phyloP scores from a whole-genome alignment of 108 stramenopile genomes.

The Fistulifera pelliculosa region DNA sequence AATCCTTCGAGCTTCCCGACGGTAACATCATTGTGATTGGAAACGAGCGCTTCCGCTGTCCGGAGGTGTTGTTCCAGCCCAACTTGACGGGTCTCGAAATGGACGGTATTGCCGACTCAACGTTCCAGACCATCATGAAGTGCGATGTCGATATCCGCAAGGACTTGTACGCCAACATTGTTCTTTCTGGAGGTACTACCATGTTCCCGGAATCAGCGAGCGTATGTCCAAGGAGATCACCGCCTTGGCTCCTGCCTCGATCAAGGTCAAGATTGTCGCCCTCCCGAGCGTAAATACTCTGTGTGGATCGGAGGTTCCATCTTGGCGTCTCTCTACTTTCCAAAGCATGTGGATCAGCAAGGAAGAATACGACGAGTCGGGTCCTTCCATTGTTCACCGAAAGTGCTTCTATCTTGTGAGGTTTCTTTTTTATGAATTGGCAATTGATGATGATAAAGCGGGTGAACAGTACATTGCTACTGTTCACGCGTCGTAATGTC shows the following conservation, averaged over 20 bases:
- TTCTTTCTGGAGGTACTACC: constrained; percentile 92
- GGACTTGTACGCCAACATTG: constrained; percentile 92
- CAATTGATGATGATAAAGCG: too few species aligned
- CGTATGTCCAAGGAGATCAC: constrained; percentile 99
- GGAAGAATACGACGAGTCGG: constrained; percentile 99
- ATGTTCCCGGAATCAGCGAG: constrained; percentile 99
- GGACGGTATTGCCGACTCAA: constrained; percentile 94
- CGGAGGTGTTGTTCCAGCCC: constrained; percentile 91
- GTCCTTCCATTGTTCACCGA: constrained; percentile 97
- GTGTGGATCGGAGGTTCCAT: constrained; percentile 99
- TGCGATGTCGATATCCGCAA: constrained; percentile 99
- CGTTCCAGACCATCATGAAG: constrained; percentile 99
- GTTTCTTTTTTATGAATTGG: too few species aligned
- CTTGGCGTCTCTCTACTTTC: constrained; percentile 96
- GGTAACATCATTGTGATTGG: constrained; percentile 93
- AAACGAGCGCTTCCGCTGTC: constrained; percentile 91
- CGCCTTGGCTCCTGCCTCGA: constrained; percentile 87
- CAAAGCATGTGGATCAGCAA: constrained; percentile 99
- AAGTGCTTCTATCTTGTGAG: constrained; percentile 78
- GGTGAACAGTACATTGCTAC: too few species aligned
- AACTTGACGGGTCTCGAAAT: constrained; percentile 97
- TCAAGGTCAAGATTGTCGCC: constrained; percentile 99
- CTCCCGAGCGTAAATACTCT: constrained; percentile 98
- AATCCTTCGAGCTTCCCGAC: constrained; percentile 90
- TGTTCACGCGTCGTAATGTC: too few species aligned